Conservation (phyloP, 2,329 filamentous ascomycete genomes). For the Pestalotiopsis sp. region DNA sequence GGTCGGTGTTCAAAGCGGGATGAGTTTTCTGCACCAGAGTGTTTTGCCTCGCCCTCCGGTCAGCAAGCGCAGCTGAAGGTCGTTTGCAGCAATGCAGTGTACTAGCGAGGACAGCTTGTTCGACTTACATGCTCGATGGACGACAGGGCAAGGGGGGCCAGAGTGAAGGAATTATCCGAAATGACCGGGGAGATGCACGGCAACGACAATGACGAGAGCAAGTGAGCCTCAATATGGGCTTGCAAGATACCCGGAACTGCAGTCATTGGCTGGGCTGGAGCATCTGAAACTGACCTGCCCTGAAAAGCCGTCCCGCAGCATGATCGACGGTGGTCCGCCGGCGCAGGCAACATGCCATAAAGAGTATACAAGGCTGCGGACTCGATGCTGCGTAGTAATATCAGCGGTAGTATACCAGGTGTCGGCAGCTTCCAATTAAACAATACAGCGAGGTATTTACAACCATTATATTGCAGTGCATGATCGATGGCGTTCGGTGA, state of each 20-base stretch:
- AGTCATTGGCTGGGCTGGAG: not conserved
- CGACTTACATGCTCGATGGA: not conserved
- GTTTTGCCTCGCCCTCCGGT: not conserved
- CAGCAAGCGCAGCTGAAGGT: not conserved
- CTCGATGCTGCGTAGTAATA: not conserved
- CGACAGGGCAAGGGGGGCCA: not conserved
- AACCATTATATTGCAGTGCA: not conserved
- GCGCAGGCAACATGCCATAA: not conserved
- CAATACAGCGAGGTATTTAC: not conserved
- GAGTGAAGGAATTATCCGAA: slow-evolving; percentile 1
- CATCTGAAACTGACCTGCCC: slow-evolving; percentile 9
- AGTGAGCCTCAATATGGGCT: not conserved
- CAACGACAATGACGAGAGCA: not conserved
- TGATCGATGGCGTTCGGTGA: not conserved
- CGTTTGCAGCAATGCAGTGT: not conserved
- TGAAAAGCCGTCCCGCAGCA: slow-evolving; percentile 3
- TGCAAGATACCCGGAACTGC: not conserved
- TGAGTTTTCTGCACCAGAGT: not conserved
- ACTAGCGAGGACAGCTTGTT: not conserved
- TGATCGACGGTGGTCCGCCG: slow-evolving; percentile 3
- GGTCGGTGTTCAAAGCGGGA: not conserved
- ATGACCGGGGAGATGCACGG: not conserved
- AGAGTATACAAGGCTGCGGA: not conserved
- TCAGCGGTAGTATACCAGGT: not conserved
- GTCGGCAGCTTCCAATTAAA: not conserved